These are phyloP conservation scores for Pseudovirgaria hyperparasitica DNA, from an alignment of 2,329 filamentous ascomycete species.

Conservation along the genomic window DNA sequence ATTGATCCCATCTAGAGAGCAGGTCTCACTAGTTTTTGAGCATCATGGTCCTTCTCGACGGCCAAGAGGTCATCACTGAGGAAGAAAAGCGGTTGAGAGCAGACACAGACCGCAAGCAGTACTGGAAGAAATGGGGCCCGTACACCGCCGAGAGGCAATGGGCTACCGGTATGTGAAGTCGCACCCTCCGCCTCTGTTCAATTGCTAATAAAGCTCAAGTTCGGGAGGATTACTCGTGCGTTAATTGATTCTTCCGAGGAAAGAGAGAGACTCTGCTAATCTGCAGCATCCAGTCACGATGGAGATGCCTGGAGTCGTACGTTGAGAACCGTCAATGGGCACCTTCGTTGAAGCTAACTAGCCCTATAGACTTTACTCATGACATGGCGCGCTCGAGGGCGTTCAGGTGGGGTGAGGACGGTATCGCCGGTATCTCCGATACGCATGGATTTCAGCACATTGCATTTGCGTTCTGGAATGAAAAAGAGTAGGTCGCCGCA, in stretches of 20 bases:
- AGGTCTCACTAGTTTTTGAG: not conserved
- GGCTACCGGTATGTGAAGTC: conserved; percentile 64
- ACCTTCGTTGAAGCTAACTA: conserved; percentile 13
- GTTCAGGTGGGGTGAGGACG: conserved; percentile 93
- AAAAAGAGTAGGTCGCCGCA: conserved; percentile 61
- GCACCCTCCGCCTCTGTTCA: conserved; percentile 2
- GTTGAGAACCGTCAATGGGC: conserved; percentile 26
- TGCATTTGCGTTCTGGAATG: conserved; percentile 95
- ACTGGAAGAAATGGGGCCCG: conserved; percentile 98
- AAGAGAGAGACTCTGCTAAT: conserved; percentile 13
- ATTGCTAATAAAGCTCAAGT: conserved; percentile 39
- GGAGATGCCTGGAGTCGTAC: conserved; percentile 93
- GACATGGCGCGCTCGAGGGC: conserved; percentile 79
- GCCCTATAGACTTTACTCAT: conserved; percentile 68
- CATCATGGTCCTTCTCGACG: conserved; percentile 78
- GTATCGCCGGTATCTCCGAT: conserved; percentile 91
- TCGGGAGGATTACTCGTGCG: conserved; percentile 78
- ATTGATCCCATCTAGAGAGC: not conserved
- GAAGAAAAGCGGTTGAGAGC: conserved; percentile 85
- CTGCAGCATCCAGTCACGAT: conserved; percentile 42
- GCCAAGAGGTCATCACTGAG: conserved; percentile 73
- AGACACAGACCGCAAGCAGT: conserved; percentile 70
- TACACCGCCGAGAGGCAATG: conserved; percentile 92
- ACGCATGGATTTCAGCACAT: conserved; percentile 86
- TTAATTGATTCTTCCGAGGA: conserved; percentile 9